Evolutionary conservation across 2,329 filamentous ascomycete species (phyloP).

Genomic region (Pseudogymnoascus destructans): DNA sequence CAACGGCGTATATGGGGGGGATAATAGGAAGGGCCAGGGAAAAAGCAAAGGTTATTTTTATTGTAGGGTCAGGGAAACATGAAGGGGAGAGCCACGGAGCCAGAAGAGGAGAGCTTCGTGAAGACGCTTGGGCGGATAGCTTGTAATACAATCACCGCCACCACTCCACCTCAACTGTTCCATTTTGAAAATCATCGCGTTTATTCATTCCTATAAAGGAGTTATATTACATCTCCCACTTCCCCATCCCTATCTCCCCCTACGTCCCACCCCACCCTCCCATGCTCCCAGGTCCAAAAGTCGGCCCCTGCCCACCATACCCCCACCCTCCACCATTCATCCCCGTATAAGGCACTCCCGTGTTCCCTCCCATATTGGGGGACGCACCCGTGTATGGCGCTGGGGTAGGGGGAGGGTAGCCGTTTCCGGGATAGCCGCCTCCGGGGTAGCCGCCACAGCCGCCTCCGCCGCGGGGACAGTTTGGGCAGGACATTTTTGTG

Average conservation of each 20-base stretch:
- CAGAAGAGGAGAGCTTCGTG: not conserved
- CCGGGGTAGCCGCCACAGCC: not conserved
- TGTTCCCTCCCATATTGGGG: not conserved
- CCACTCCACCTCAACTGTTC: not conserved
- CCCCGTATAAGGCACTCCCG: not conserved
- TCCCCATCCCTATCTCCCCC: not conserved
- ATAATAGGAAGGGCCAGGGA: not conserved
- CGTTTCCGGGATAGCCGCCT: not conserved
- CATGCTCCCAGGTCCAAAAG: not conserved
- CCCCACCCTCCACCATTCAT: not conserved
- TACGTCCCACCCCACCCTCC: not conserved
- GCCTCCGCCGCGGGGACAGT: not conserved
- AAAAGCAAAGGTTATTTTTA: not conserved
- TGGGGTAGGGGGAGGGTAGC: not conserved
- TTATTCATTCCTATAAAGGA: not conserved
- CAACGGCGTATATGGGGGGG: not conserved
- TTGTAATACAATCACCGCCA: constrained; percentile 1
- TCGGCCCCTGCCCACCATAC: not conserved
- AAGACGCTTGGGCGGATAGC: not conserved
- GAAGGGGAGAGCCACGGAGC: no score
- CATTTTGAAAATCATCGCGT: not conserved
- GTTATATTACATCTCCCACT: not conserved
- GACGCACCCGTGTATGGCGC: not conserved
- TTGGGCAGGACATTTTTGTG: not conserved
- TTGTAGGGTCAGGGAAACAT: not conserved